These are phyloP conservation scores for Juglanconis juglandina DNA, from an alignment of 2,329 filamentous ascomycete species.

Conservation along the genomic window DNA sequence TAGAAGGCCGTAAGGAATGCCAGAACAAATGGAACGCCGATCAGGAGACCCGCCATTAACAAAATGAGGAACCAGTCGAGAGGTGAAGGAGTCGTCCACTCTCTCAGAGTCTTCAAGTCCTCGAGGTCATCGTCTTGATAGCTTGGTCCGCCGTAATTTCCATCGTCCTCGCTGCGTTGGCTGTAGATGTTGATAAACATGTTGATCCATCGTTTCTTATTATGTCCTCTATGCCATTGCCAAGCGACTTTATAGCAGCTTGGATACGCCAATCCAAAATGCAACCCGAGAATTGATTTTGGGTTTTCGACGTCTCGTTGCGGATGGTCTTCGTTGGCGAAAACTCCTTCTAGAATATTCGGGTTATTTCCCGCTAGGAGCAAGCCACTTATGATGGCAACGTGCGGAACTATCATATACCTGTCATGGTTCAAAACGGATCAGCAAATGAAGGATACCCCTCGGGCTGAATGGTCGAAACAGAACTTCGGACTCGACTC, in stretches of 20 bases:
- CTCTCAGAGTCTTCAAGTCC: constrained; percentile 18
- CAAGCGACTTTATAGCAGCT: constrained; percentile 27
- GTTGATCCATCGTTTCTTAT: constrained; percentile 25
- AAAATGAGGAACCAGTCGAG: constrained; percentile 22
- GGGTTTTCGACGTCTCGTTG: too few relatives aligned
- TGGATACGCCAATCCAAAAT: constrained; percentile 23
- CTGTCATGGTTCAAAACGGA: too few relatives aligned
- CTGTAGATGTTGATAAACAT: constrained; percentile 19
- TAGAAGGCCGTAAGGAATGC: constrained; percentile 24
- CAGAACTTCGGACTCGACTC: too few relatives aligned
- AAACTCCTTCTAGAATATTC: constrained; percentile 25
- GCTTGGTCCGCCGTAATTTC: too few relatives aligned
- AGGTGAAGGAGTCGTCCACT: constrained; percentile 15
- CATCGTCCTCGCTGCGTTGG: too few relatives aligned
- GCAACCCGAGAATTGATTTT: constrained; percentile 12
- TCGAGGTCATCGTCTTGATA: constrained; percentile 1
- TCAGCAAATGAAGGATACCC: too few relatives aligned
- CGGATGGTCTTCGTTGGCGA: constrained; percentile 20
- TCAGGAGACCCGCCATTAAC: constrained; percentile 17
- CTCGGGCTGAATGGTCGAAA: too few relatives aligned
- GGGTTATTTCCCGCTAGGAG: constrained; percentile 29
- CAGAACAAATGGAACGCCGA: constrained; percentile 21
- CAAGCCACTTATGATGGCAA: constrained; percentile 24
- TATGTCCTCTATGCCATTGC: constrained; percentile 25
- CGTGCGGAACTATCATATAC: constrained; percentile 26